Base-by-base conservation (phyloP, 768 basidiomycete genomes). In the Candolleomyces aberdarensis region DNA sequence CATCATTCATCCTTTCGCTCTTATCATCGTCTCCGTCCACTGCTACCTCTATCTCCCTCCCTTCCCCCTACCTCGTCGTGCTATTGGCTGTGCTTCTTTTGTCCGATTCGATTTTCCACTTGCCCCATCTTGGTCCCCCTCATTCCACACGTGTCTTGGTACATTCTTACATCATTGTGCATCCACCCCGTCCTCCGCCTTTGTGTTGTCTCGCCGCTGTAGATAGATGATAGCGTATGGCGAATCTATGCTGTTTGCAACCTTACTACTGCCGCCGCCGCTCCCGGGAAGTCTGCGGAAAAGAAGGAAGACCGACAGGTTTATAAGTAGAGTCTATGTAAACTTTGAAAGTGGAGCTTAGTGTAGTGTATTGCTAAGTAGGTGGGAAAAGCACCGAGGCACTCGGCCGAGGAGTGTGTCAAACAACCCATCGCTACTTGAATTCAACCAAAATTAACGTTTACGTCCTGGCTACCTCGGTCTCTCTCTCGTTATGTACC, bases 1-100 rank as follows among this genome's bases (percentile, higher is more conserved):
- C 36, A 43, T 67, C 64, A 59, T 64, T 66, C 61, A 68, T 59
- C 54, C 52, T 58, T 61, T 65, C 60, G 58, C 57, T 63, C 65
- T 58, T 65, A 62, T 57, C 72, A 66, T 60, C 40, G 26, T 46
- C 40, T 49, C 61, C 29, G 15, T 52, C 39, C 29, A 49, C 47
- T 58, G 26, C 58, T 46, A 40, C 47, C 58, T 39, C 31, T 44
- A 40, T 10, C 54, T 32, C 20, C 36, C 36, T 36, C n/a, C n/a
- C 44, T 20, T 29, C 46, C 26, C 44, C 51, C 26, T 57, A 20
- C 52, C 56, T 20, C 29, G 56, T 62, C 48, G 51, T 43, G 51
- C 51, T 55, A 50, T 44, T 52, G 44, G 15, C 13, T 55, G 15
- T 26, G 36, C 36, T 43, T 43, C 36, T 26, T 17, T 44, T 11